A percentile compares a stretch with the other conserved stretches of the same genome.
phyloP scores from a whole-genome alignment of 2,329 filamentous ascomycete species.

The Neofusicoccum kwambonambiense region DNA sequence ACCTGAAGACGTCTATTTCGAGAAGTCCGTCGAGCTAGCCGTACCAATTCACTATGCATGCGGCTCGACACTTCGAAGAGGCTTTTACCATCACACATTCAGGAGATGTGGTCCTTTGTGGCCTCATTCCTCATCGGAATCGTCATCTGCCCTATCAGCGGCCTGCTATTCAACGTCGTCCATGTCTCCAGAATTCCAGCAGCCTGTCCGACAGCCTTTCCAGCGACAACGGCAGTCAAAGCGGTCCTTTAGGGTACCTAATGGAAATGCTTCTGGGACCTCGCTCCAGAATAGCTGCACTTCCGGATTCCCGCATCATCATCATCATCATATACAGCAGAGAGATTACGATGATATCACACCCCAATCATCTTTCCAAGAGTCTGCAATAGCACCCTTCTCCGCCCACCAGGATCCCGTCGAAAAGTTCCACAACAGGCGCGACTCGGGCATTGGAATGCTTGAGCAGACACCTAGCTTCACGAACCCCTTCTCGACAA shows the following conservation, averaged over 20 bases:
- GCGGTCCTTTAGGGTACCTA: neutral
- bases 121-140: neutral
- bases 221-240: no score
- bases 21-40: neutral
- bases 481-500: neutral
- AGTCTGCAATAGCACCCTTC: neutral
- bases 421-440: neutral
- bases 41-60: conserved; percentile 12
- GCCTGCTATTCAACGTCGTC: neutral
- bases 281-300: neutral
- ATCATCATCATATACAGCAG: neutral
- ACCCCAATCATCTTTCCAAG: neutral
- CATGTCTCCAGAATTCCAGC: neutral
- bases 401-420: neutral
- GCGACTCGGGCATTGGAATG: neutral
- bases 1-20: conserved; percentile 13
- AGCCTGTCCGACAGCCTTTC: neutral
- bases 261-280: neutral
- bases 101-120: neutral
- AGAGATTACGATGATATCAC: neutral
- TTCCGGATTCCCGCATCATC: neutral
- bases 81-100: neutral
- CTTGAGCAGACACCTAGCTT: neutral
- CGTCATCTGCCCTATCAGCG: neutral
- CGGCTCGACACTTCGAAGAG: neutral